Evolutionary conservation across 148 eudicot genomes (phyloP).

Genomic region (Cornus controversa): DNA sequence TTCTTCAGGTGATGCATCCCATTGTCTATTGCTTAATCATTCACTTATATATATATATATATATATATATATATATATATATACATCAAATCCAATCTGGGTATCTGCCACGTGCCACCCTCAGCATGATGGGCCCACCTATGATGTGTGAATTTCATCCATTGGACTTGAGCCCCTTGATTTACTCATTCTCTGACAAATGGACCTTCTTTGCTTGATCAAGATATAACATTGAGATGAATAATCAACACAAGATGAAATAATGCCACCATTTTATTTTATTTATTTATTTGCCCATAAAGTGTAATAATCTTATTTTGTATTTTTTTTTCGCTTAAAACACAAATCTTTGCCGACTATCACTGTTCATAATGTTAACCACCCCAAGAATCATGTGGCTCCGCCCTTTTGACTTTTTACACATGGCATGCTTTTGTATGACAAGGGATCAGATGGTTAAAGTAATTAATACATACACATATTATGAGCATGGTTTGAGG

Average conservation of each 20-base stretch:
- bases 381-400: too few relatives aligned
- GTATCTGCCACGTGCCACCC: background rate
- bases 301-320: too few relatives aligned
- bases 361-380: conserved; percentile 5
- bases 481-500: conserved; percentile 21
- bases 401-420: conserved; percentile 20
- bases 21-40: background rate
- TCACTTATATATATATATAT: too few relatives aligned
- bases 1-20: background rate
- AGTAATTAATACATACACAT: background rate
- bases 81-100: background rate
- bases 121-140: background rate
- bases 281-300: too few relatives aligned
- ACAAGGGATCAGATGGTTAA: background rate
- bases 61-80: too few relatives aligned
- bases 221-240: too few relatives aligned
- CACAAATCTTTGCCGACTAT: conserved; percentile 16
- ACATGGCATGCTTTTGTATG: background rate
- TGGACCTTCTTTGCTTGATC: too few relatives aligned
- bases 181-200: too few relatives aligned
- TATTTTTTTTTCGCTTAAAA: too few relatives aligned
- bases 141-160: background rate
- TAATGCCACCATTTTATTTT: too few relatives aligned
- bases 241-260: too few relatives aligned
- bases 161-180: background rate